phyloP scores from a whole-genome alignment of 164 flowering plant species.

The Malania oleifera region DNA sequence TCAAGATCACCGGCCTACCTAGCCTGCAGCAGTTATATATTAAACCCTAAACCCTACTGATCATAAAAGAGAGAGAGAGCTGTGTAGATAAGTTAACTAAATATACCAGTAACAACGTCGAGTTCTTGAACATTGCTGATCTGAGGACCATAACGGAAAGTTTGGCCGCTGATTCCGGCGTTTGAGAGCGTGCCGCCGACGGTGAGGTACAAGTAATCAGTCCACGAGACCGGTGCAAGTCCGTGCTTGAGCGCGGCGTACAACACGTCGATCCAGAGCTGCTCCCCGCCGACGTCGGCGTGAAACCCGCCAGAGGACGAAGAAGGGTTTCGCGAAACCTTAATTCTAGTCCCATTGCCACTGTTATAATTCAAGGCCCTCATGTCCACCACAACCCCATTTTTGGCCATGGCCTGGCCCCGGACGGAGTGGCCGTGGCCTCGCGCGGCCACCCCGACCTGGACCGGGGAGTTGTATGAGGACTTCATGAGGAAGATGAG shows the following conservation, averaged over 20 bases:
- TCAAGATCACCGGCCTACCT: too few relatives aligned
- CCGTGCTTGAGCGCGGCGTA: conserved; percentile 47
- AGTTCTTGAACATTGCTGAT: conserved; percentile 72
- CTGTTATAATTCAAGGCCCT: conserved; percentile 22
- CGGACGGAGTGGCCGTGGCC: conserved; percentile 71
- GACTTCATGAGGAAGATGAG: conserved; percentile 35
- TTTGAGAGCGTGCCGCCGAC: conserved; percentile 95
- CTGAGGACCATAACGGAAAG: conserved; percentile 81
- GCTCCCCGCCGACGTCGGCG: conserved; percentile 73
- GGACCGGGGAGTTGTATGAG: conserved; percentile 25
- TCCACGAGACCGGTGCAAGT: conserved; percentile 79
- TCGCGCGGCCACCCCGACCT: conserved; percentile 54
- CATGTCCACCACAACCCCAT: conserved; percentile 86
- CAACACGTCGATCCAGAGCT: conserved; percentile 77
- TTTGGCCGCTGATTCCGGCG: conserved; percentile 85
- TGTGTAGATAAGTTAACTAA: too few relatives aligned
- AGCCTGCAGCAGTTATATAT: too few relatives aligned
- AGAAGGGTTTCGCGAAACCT: conserved; percentile 19
- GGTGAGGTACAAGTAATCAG: conserved; percentile 77
- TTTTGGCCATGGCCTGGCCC: conserved; percentile 71
- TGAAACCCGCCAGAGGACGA: conserved; percentile 28
- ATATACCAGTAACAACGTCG: conserved; percentile 80
- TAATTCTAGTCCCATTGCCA: conserved; percentile 20
- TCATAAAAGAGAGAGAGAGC: too few relatives aligned
- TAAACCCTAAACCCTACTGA: too few relatives aligned